Base-by-base conservation (phyloP, 495 filamentous ascomycete genomes). In the Daldinia loculata region DNA sequence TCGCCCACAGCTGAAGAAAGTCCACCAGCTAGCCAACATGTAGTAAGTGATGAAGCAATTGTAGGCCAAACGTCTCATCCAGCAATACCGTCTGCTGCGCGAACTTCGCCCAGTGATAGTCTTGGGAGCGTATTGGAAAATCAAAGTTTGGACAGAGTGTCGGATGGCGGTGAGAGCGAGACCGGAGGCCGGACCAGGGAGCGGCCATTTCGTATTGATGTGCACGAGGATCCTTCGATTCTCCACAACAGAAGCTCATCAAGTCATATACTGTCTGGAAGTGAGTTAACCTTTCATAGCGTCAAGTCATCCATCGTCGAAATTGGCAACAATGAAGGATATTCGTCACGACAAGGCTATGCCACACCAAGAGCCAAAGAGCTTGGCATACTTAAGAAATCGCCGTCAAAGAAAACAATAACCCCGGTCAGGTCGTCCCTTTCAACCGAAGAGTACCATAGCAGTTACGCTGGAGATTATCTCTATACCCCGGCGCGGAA, bases 1-100 rank as follows among this genome's bases (percentile, higher is more conserved):
- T 77, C 76, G 24, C 79, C 78, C 17, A 80, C 77, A 4, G 66
- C 69, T 12, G 78, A 80, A 62, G 80, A 81, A 69, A 70, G 63
- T 48, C 66, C 64, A 34, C 57, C 50, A n/a, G 60, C 68, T 24
- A 57, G 50, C 51, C 17, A 34, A 6, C 0, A 51, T 4, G 7
- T 14, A 14, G 19, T 15, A 39, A 60, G 62, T 55, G 38, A 51
- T 4, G 7, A 24, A 14, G 19, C 15, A 39, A 60, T 60, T 55
- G 32, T 36, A 62, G 41, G 24, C 11, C 32, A 43, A 41, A 17
- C 8, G 48, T 36, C 29, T 45, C 41, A 58, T 9, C 41, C 5
- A 24, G 24, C 6, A 19, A 15, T n/a, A 34, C 24, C 43, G 43
- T 60, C 63, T 22, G 19, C 65, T 22, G 52, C 14, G 9, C 59